Conservation (phyloP, 2,329 filamentous ascomycete species). For the Sporothrix brunneoviolacea region DNA sequence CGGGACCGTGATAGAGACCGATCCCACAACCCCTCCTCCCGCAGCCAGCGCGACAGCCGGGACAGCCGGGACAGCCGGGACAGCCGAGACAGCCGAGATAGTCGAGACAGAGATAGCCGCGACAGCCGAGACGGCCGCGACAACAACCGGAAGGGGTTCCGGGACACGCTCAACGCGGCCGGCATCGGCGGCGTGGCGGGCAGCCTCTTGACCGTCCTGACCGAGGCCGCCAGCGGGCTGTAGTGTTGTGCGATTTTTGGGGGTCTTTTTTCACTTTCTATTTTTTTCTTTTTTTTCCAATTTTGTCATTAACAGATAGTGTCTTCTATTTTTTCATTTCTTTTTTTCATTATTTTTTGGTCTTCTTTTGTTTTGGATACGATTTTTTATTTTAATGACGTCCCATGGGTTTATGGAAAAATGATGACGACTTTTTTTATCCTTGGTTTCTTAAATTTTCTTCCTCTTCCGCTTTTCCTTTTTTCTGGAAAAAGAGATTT, state of each 20-base stretch:
- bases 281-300: background rate
- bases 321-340: background rate
- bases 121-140: background rate
- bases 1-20: slow-evolving; percentile 21
- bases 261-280: background rate
- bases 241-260: slow-evolving; percentile 13
- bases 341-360: background rate
- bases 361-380: background rate
- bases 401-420: too few species aligned
- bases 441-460: background rate
- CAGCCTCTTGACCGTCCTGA: slow-evolving; percentile 50
- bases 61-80: slow-evolving; percentile 5
- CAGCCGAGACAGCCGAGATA: slow-evolving; percentile 6
- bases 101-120: slow-evolving; percentile 4
- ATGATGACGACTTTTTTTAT: background rate
- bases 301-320: background rate
- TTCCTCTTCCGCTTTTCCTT: background rate
- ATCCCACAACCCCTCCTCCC: background rate
- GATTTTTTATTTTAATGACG: background rate
- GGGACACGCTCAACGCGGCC: slow-evolving; percentile 50
- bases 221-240: slow-evolving; percentile 43
- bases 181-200: slow-evolving; percentile 56
- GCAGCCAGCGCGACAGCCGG: slow-evolving; percentile 11
- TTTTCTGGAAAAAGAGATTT: background rate
- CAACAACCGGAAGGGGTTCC: slow-evolving; percentile 33